A percentile compares a stretch with the other conserved stretches of the same genome.
Evolutionary conservation across 805 yeast genomes (phyloP).

Genomic region (Sugiyamaella floridensis): DNA sequence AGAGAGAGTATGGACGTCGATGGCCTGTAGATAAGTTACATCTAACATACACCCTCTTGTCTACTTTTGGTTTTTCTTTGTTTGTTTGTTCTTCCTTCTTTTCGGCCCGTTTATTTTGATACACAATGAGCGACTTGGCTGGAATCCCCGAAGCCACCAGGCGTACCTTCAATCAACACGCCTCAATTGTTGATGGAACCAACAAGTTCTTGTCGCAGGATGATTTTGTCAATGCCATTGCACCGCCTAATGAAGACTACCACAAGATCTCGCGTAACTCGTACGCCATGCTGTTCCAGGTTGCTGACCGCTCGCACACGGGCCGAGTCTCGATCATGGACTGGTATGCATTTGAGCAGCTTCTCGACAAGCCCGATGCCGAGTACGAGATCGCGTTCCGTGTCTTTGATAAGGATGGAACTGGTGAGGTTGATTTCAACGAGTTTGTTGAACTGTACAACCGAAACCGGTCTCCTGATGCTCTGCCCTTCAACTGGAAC

Average conservation of each 20-base stretch:
- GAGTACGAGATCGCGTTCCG: constrained; percentile 46
- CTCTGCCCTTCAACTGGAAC: constrained; percentile 40
- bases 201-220: constrained; percentile 20
- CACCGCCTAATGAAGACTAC: constrained; percentile 41
- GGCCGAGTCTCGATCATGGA: constrained; percentile 66
- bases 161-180: constrained; percentile 18
- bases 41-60: background rate
- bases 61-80: too few species aligned
- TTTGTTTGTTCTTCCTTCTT: too few species aligned
- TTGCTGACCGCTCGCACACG: constrained; percentile 65
- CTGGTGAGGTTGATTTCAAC: constrained; percentile 34
- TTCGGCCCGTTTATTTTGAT: too few species aligned
- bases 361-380: constrained; percentile 48
- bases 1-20: background rate
- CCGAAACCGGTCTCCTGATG: constrained; percentile 28
- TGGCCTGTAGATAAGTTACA: background rate
- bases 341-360: constrained; percentile 63
- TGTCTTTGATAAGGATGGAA: constrained; percentile 35
- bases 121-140: background rate
- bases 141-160: constrained; percentile 5
- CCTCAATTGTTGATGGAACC: constrained; percentile 18
- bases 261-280: constrained; percentile 50
- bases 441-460: constrained; percentile 35
- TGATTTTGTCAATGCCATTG: constrained; percentile 40
- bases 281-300: constrained; percentile 66